Percentiles rank a stretch among this genome's conserved stretches.
phyloP scores from a whole-genome alignment of 1,284 basidiomycete genomes.

The Cystobasidium pallidum region DNA sequence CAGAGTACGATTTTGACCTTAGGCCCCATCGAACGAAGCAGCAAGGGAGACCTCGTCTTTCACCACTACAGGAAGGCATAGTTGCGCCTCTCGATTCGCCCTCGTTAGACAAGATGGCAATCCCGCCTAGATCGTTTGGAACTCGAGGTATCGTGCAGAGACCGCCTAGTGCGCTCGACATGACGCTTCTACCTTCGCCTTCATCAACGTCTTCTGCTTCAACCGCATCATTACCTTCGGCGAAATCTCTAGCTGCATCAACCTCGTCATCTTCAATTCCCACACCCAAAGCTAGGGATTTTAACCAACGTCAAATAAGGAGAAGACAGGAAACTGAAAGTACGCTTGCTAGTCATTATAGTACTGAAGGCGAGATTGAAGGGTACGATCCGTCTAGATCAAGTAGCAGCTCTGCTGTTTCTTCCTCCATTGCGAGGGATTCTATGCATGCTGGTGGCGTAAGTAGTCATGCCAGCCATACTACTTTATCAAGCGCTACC shows the following conservation, averaged over 20 bases:
- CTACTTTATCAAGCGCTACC: slow-evolving; percentile 14
- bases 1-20: slow-evolving; percentile 10
- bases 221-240: neutral
- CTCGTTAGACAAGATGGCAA: slow-evolving; percentile 5
- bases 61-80: slow-evolving; percentile 5
- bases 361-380: slow-evolving; percentile 21
- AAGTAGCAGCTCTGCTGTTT: neutral
- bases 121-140: slow-evolving; percentile 4
- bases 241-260: slow-evolving; percentile 4
- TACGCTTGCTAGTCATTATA: slow-evolving; percentile 23
- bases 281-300: slow-evolving; percentile 17
- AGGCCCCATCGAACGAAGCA: slow-evolving; percentile 24
- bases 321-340: slow-evolving; percentile 13
- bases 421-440: neutral
- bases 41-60: slow-evolving; percentile 18
- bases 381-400: slow-evolving; percentile 4
- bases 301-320: slow-evolving; percentile 10
- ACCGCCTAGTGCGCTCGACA: slow-evolving; percentile 24
- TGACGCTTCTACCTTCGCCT: slow-evolving; percentile 22
- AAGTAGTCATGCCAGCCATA: slow-evolving; percentile 7
- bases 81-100: slow-evolving; percentile 5
- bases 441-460: neutral
- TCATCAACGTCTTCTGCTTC: neutral
- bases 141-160: slow-evolving; percentile 13
- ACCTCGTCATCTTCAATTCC: neutral